phyloP scores from a whole-genome alignment of 2,329 filamentous ascomycete genomes.

The Xylariaceae sp. region DNA sequence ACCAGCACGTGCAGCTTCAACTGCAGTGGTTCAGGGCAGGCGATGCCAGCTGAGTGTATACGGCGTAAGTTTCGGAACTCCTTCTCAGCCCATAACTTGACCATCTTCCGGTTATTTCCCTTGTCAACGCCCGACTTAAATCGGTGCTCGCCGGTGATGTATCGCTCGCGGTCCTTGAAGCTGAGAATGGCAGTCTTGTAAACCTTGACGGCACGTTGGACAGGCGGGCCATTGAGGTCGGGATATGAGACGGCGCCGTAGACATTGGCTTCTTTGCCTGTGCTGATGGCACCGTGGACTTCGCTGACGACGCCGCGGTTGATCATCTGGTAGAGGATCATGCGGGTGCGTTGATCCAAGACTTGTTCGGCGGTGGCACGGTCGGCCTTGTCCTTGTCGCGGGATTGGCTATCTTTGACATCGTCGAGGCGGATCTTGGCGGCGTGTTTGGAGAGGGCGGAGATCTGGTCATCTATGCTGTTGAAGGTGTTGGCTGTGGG shows the following conservation, averaged over 20 bases:
- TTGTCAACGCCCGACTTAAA: constrained; percentile 92
- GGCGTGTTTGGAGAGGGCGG: constrained; percentile 78
- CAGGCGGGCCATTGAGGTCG: constrained; percentile 47
- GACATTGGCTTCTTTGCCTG: constrained; percentile 97
- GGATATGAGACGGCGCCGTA: constrained; percentile 77
- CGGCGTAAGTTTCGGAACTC: constrained; percentile 91
- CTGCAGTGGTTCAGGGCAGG: constrained; percentile 83
- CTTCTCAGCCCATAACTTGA: constrained; percentile 98
- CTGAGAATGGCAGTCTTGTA: constrained; percentile 98
- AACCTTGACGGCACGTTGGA: constrained; percentile 90
- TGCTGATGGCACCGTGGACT: constrained; percentile 91
- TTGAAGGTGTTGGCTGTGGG: constrained; percentile 75
- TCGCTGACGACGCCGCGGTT: constrained; percentile 86
- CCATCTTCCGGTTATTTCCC: constrained; percentile 92
- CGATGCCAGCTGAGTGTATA: constrained; percentile 78
- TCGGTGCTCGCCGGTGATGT: constrained; percentile 89
- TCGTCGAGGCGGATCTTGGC: constrained; percentile 77
- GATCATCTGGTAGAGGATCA: constrained; percentile 95
- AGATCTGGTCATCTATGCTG: constrained; percentile 82
- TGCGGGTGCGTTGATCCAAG: constrained; percentile 85
- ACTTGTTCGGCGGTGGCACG: constrained; percentile 93
- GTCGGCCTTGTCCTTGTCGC: constrained; percentile 82
- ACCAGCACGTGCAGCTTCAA: constrained; percentile 92
- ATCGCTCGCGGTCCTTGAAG: constrained; percentile 96
- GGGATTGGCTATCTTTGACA: constrained; percentile 50